Evolutionary conservation across 495 filamentous ascomycete genomes (phyloP).

Genomic region (Pseudotulostoma volvatum): DNA sequence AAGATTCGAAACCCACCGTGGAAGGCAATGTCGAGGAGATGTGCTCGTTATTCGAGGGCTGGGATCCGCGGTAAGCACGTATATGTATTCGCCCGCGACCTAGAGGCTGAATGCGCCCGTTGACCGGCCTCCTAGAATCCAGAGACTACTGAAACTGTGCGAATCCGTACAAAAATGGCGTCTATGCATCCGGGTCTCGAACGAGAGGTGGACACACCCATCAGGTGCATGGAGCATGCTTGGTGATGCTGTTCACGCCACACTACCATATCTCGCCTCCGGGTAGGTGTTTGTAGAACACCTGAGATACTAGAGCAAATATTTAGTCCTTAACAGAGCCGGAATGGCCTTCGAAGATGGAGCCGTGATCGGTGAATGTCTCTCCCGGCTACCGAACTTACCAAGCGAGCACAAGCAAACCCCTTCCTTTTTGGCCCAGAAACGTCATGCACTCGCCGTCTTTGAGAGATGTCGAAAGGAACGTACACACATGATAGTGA

Average conservation of each 20-base stretch:
- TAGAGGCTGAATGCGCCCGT: constrained; percentile 13
- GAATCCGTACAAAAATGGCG: constrained; percentile 48
- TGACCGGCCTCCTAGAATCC: constrained; percentile 8
- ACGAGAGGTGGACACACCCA: constrained; percentile 39
- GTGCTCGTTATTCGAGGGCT: constrained; percentile 41
- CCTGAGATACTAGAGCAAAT: not conserved
- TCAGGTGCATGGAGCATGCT: constrained; percentile 39
- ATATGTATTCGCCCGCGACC: too few species aligned
- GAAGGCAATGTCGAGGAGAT: constrained; percentile 50
- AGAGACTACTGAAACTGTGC: constrained; percentile 22
- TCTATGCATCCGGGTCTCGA: constrained; percentile 38
- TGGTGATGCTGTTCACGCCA: constrained; percentile 51
- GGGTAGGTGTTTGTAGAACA: constrained; percentile 11
- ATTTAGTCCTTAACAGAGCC: constrained; percentile 19
- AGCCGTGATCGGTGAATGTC: constrained; percentile 32
- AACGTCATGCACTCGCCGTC: constrained; percentile 24
- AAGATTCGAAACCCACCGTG: constrained; percentile 26
- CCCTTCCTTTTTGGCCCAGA: constrained; percentile 11
- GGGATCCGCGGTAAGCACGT: constrained; percentile 37
- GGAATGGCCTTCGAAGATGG: constrained; percentile 34
- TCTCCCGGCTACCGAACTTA: constrained; percentile 20
- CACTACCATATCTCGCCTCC: constrained; percentile 41
- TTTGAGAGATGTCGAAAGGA: constrained; percentile 31
- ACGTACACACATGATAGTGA: constrained; percentile 28
- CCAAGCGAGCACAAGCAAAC: constrained; percentile 12